Conservation (phyloP, 1,284 basidiomycete species). For the Boletellus deceptivus region DNA sequence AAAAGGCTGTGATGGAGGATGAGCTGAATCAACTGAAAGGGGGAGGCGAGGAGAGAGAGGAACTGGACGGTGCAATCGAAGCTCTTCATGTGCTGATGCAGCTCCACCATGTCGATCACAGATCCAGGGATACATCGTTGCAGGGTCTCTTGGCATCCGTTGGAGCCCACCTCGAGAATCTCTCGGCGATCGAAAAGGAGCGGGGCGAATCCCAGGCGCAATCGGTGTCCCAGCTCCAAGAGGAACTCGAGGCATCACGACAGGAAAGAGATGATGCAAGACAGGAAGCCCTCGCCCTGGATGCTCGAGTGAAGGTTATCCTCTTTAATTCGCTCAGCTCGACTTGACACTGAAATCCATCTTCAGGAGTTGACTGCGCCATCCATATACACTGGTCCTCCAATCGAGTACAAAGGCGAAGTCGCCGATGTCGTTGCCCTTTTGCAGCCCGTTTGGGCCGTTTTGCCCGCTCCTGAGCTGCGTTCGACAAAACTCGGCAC, state of each 20-base stretch:
- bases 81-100: conserved; percentile 50
- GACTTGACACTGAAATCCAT: conserved; percentile 6
- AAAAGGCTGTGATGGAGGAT: conserved; percentile 51
- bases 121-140: conserved; percentile 51
- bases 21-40: conserved; percentile 41
- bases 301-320: conserved; percentile 45
- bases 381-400: conserved; percentile 28
- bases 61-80: conserved; percentile 49
- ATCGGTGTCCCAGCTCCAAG: conserved; percentile 52
- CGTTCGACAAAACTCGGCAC: conserved; percentile 63
- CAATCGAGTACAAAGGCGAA: conserved; percentile 49
- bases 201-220: conserved; percentile 45
- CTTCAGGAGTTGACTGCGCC: conserved; percentile 24
- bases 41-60: conserved; percentile 38
- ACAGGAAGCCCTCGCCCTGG: conserved; percentile 44
- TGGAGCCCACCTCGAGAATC: conserved; percentile 51
- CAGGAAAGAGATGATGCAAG: conserved; percentile 55
- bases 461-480: conserved; percentile 76
- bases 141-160: conserved; percentile 51
- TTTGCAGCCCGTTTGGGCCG: conserved; percentile 73
- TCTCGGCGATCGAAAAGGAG: conserved; percentile 50
- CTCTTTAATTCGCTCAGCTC: conserved; percentile 2
- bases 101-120: conserved; percentile 51
- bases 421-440: conserved; percentile 57
- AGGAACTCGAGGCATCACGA: conserved; percentile 55